These are phyloP conservation scores for Lotmaria passim DNA, from an alignment of 208 protist genomes.

Conservation along the genomic window DNA sequence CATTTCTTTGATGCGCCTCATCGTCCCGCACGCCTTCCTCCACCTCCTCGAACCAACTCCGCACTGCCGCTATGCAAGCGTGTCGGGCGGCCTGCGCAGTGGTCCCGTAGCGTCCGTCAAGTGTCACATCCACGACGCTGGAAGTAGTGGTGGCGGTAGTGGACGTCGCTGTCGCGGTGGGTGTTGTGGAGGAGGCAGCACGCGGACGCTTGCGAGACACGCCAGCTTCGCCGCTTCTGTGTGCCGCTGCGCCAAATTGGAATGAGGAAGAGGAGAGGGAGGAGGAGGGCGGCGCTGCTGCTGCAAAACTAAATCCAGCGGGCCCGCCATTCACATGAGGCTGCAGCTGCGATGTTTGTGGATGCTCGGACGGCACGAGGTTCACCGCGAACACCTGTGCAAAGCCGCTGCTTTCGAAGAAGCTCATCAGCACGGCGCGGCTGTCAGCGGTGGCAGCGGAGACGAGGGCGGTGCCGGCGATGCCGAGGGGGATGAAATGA, in stretches of 20 bases:
- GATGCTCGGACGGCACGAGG: constrained; percentile 34
- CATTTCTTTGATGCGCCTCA: too few relatives aligned
- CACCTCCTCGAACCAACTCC: constrained; percentile 45
- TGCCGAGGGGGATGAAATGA: constrained; percentile 68
- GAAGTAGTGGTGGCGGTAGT: not conserved
- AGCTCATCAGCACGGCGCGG: constrained; percentile 43
- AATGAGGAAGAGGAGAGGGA: not conserved
- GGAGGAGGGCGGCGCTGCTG: too few relatives aligned
- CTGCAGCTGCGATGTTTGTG: constrained; percentile 18
- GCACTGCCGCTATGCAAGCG: constrained; percentile 53
- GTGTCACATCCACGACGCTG: constrained; percentile 6
- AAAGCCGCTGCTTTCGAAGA: constrained; percentile 58
- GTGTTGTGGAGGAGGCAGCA: not conserved
- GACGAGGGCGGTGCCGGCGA: constrained; percentile 51
- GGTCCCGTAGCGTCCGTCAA: constrained; percentile 18
- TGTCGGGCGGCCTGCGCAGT: constrained; percentile 35
- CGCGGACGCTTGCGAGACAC: constrained; percentile 12
- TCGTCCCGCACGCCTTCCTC: constrained; percentile 33
- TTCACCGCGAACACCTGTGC: constrained; percentile 51
- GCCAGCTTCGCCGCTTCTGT: not conserved
- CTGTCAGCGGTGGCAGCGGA: constrained; percentile 46
- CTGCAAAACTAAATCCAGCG: too few relatives aligned
- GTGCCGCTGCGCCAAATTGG: not conserved
- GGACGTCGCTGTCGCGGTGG: not conserved
- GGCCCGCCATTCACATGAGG: not conserved